Percentiles rank a stretch among this genome's conserved stretches.
phyloP scores from a whole-genome alignment of 306 rosid species.

The Astragalus glycyphyllos region DNA sequence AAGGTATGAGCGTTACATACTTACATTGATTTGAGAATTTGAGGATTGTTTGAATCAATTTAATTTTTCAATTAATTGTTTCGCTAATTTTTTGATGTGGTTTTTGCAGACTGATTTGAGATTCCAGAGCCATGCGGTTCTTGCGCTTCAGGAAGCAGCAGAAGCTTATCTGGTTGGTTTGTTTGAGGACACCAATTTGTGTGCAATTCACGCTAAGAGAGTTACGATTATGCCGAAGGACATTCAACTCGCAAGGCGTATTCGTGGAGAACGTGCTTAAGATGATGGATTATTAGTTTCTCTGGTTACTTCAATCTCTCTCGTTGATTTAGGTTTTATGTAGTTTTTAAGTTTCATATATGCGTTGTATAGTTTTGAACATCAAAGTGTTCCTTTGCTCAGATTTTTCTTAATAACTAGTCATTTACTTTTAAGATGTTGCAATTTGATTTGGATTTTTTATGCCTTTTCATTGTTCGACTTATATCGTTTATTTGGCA shows the following conservation, averaged over 20 bases:
- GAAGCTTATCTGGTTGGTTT: conserved; percentile 77
- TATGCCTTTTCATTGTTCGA: too few relatives aligned
- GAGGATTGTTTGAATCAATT: neutral
- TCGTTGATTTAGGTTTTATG: neutral
- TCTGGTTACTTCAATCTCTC: neutral
- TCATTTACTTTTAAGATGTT: neutral
- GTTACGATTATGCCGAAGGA: conserved; percentile 87
- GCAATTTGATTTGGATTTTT: neutral
- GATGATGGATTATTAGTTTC: neutral
- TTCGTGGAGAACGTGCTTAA: conserved; percentile 81
- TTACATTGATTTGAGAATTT: too few relatives aligned
- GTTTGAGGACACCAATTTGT: conserved; percentile 77
- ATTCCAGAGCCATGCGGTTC: conserved; percentile 83
- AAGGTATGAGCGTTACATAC: conserved; percentile 11
- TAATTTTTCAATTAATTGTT: neutral
- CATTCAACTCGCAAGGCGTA: conserved; percentile 71
- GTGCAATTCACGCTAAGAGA: conserved; percentile 84
- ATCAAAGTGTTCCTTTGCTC: neutral
- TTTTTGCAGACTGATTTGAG: conserved; percentile 67
- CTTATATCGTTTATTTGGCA: too few relatives aligned
- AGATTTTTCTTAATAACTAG: neutral
- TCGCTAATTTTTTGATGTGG: too few relatives aligned
- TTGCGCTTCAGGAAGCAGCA: conserved; percentile 79
- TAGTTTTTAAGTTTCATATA: neutral
- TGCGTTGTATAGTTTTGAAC: conserved; percentile 27